A percentile compares a stretch with the other conserved stretches of the same genome.
phyloP scores from a whole-genome alignment of 768 basidiomycete species.

The Leccinum uliginosum region DNA sequence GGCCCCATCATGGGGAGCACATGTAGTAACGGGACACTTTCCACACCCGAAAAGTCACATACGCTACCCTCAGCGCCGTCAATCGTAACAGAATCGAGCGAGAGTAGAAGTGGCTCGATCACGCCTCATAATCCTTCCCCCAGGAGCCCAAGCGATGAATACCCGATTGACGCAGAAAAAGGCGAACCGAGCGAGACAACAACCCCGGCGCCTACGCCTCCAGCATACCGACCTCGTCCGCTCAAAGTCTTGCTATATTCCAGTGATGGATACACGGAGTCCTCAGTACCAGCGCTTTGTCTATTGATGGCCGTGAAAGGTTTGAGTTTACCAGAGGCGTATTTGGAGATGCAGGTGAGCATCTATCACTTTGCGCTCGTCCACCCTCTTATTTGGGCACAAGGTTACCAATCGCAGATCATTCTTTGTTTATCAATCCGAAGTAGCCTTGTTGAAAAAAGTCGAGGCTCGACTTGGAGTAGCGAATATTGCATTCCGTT shows the following conservation, averaged over 20 bases:
- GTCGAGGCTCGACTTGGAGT: slow-evolving; percentile 54
- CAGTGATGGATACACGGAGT: slow-evolving; percentile 90
- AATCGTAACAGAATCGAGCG: slow-evolving; percentile 14
- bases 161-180: slow-evolving; percentile 11
- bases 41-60: slow-evolving; percentile 8
- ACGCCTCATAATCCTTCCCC: slow-evolving; percentile 9
- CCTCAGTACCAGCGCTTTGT: slow-evolving; percentile 79
- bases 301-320: slow-evolving; percentile 77
- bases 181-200: slow-evolving; percentile 9
- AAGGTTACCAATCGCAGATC: slow-evolving; percentile 64
- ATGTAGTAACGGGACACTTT: slow-evolving; percentile 3
- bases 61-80: slow-evolving; percentile 16
- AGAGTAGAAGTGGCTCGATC: slow-evolving; percentile 17
- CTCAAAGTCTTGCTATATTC: slow-evolving; percentile 78
- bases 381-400: not conserved
- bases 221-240: slow-evolving; percentile 47
- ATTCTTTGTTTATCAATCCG: slow-evolving; percentile 85
- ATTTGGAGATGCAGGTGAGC: slow-evolving; percentile 74
- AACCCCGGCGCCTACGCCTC: slow-evolving; percentile 11
- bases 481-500: slow-evolving; percentile 15
- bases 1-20: not conserved
- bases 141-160: slow-evolving; percentile 11
- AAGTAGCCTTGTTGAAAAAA: slow-evolving; percentile 66
- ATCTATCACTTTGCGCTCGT: not conserved
- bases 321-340: slow-evolving; percentile 80